Evolutionary conservation across 768 basidiomycete genomes (phyloP).

Genomic region (Naematelia encephala): DNA sequence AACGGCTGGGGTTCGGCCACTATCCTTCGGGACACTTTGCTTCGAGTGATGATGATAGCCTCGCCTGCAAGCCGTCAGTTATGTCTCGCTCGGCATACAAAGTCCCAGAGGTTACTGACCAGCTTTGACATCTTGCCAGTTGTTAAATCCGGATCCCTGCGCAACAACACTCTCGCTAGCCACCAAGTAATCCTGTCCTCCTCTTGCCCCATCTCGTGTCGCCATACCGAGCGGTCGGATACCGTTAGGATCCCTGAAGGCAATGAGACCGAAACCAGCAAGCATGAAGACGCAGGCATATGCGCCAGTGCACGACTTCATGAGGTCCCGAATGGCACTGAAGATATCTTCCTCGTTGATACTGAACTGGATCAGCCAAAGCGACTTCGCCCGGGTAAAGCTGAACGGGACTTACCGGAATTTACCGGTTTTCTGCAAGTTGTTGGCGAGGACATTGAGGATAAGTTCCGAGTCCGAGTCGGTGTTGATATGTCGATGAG

Average conservation of each 20-base stretch:
- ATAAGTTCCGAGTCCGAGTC: constrained; percentile 96
- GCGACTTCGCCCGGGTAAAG: not conserved
- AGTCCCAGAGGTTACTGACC: constrained; percentile 55
- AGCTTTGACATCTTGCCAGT: constrained; percentile 91
- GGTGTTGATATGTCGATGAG: constrained; percentile 98
- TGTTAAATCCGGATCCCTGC: constrained; percentile 82
- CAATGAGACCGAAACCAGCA: constrained; percentile 96
- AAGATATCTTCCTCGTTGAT: constrained; percentile 99
- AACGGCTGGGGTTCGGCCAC: constrained; percentile 66
- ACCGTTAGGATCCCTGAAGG: constrained; percentile 96
- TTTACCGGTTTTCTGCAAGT: constrained; percentile 96
- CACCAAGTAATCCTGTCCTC: constrained; percentile 81
- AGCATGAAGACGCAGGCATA: constrained; percentile 99
- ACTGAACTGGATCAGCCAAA: constrained; percentile 7
- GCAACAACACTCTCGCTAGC: constrained; percentile 95
- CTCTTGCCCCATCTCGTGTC: constrained; percentile 56
- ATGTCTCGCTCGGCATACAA: not conserved
- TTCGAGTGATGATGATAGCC: constrained; percentile 90
- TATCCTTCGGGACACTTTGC: constrained; percentile 68
- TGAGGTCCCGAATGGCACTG: constrained; percentile 83
- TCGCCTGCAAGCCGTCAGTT: constrained; percentile 60
- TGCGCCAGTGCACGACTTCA: constrained; percentile 82
- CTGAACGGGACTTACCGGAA: constrained; percentile 59
- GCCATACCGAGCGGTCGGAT: constrained; percentile 91
- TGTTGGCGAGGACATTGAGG: constrained; percentile 95